A percentile compares a stretch with the other conserved stretches of the same genome.
phyloP scores from a whole-genome alignment of 2,329 filamentous ascomycete species.

The Calonectria pseudoreteaudii region DNA sequence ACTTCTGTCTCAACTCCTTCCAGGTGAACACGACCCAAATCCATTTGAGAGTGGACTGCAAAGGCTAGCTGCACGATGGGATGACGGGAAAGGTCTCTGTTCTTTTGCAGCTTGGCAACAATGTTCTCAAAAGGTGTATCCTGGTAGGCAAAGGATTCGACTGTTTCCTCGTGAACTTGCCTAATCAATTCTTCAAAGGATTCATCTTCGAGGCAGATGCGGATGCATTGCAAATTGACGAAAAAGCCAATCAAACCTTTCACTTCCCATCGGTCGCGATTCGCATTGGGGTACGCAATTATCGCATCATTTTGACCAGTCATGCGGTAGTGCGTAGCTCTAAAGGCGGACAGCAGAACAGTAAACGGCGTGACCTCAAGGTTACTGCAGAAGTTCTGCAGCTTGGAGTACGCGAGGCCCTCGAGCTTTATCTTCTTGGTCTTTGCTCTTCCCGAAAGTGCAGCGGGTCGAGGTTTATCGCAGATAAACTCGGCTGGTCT shows the following conservation, averaged over 20 bases:
- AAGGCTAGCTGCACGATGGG: not conserved
- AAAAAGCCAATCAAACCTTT: constrained; percentile 41
- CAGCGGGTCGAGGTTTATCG: not conserved
- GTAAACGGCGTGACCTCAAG: not conserved
- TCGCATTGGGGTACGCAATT: constrained; percentile 36
- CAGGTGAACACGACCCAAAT: not conserved
- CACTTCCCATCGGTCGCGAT: constrained; percentile 30
- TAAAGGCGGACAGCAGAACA: constrained; percentile 35
- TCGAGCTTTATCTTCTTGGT: not conserved
- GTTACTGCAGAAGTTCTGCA: not conserved
- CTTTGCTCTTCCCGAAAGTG: not conserved
- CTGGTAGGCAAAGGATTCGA: not conserved
- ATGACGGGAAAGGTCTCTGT: not conserved
- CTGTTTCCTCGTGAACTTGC: not conserved
- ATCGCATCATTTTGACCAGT: constrained; percentile 36
- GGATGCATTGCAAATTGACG: constrained; percentile 38
- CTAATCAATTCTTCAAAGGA: not conserved
- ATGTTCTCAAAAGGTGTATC: not conserved
- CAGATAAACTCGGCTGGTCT: not conserved
- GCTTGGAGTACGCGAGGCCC: not conserved
- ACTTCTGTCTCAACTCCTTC: not conserved
- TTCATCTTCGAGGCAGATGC: constrained; percentile 27
- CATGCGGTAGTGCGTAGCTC: constrained; percentile 40
- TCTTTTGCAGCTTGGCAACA: not conserved
- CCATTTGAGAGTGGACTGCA: not conserved